phyloP scores from a whole-genome alignment of 108 stramenopile species.

The Cylindrotheca closterium region DNA sequence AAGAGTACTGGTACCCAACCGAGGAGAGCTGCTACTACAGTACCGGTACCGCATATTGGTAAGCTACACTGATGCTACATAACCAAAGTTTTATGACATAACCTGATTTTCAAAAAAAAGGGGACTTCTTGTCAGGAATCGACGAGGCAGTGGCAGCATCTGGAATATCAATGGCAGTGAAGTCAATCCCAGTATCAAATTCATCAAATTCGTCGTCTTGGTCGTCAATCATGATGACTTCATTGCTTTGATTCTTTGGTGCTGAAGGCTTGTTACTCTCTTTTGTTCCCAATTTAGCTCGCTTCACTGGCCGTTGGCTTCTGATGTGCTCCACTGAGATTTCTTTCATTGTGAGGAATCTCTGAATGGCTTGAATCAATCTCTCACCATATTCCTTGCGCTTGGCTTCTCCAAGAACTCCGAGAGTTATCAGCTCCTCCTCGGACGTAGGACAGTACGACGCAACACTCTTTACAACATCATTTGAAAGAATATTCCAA shows the following conservation, averaged over 20 bases:
- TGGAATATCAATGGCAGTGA: constrained; percentile 35
- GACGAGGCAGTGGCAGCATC: neutral
- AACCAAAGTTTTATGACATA: too few species aligned
- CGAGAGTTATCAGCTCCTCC: constrained; percentile 69
- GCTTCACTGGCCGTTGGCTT: constrained; percentile 19
- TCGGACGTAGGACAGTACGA: constrained; percentile 58
- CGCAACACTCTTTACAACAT: constrained; percentile 65
- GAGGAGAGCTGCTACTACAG: too few species aligned
- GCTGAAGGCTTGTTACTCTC: neutral
- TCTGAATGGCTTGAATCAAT: constrained; percentile 58
- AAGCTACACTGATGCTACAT: too few species aligned
- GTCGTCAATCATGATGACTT: constrained; percentile 22
- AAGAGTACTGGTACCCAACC: too few species aligned
- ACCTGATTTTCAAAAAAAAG: neutral
- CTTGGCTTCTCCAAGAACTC: constrained; percentile 65
- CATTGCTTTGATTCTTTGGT: neutral
- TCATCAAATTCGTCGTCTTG: constrained; percentile 38
- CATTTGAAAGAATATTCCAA: constrained; percentile 81
- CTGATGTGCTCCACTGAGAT: constrained; percentile 37
- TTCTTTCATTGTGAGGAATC: constrained; percentile 59
- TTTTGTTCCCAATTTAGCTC: neutral
- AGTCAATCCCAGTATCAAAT: constrained; percentile 55
- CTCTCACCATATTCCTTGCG: constrained; percentile 81
- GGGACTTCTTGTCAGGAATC: neutral
- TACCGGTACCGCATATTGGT: too few species aligned